Percentiles rank a stretch among this genome's conserved stretches.
These are phyloP conservation scores for Ceratobasidium sp. DNA, from an alignment of 1,284 basidiomycete genomes.

Conservation along the genomic window DNA sequence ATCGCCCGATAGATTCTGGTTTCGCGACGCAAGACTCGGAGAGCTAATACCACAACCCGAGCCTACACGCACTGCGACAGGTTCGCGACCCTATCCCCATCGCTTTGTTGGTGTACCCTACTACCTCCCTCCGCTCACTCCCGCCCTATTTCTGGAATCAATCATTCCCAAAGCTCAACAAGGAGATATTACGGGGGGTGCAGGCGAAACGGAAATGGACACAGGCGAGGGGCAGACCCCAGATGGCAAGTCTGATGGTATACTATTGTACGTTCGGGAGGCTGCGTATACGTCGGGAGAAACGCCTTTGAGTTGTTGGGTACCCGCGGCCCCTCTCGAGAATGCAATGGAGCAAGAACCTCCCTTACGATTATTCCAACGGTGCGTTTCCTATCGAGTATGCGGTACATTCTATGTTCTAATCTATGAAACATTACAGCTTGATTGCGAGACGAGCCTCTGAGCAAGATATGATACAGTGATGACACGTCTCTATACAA, in stretches of 20 bases:
- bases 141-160: slow-evolving; percentile 59
- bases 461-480: slow-evolving; percentile 16
- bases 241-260: slow-evolving; percentile 71
- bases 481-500: slow-evolving; percentile 9
- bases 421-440: background rate
- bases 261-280: slow-evolving; percentile 79
- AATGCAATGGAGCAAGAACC: slow-evolving; percentile 49
- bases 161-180: slow-evolving; percentile 72
- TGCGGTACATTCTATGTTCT: background rate
- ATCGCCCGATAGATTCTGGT: slow-evolving; percentile 70
- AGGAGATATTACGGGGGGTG: slow-evolving; percentile 47
- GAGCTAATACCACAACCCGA: slow-evolving; percentile 60
- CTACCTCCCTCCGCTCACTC: slow-evolving; percentile 64
- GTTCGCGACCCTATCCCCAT: slow-evolving; percentile 69
- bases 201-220: slow-evolving; percentile 62
- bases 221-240: slow-evolving; percentile 48
- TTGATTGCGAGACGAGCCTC: slow-evolving; percentile 28
- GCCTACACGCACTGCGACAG: slow-evolving; percentile 58
- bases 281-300: slow-evolving; percentile 82
- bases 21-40: slow-evolving; percentile 78
- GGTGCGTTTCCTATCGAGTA: slow-evolving; percentile 30
- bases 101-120: slow-evolving; percentile 77
- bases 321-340: slow-evolving; percentile 64
- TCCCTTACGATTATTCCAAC: slow-evolving; percentile 49
- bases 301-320: slow-evolving; percentile 81